Conservation (phyloP, 2,329 filamentous ascomycete species). For the Chaetothyriales sp. region DNA sequence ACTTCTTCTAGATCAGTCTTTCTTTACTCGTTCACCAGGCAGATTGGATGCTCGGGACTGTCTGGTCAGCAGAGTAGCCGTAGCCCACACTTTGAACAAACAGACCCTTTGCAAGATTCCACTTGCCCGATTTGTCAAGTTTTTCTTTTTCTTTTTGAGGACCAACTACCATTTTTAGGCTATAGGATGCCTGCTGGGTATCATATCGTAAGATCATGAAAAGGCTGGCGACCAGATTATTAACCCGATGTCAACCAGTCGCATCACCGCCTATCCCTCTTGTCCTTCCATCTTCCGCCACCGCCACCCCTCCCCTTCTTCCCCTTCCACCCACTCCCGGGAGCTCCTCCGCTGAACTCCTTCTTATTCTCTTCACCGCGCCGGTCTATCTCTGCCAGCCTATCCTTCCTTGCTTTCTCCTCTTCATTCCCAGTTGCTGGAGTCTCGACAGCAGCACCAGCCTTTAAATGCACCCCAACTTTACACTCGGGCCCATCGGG, state of each 20-base stretch:
- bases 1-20: slow-evolving; percentile 27
- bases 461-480: slow-evolving; percentile 54
- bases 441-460: slow-evolving; percentile 3
- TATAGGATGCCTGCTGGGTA: background rate
- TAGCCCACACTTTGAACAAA: background rate
- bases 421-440: slow-evolving; percentile 1
- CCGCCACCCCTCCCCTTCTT: slow-evolving; percentile 7
- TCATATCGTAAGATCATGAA: background rate
- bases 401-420: slow-evolving; percentile 11
- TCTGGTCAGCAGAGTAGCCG: background rate
- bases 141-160: too few relatives aligned
- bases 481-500: slow-evolving; percentile 66
- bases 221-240: too few relatives aligned
- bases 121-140: background rate
- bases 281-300: slow-evolving; percentile 16
- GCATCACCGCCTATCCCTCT: slow-evolving; percentile 11
- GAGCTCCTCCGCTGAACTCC: slow-evolving; percentile 13
- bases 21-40: background rate
- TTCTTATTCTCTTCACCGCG: slow-evolving; percentile 15
- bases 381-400: slow-evolving; percentile 12
- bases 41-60: background rate
- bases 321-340: background rate
- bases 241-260: background rate
- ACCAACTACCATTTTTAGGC: background rate
- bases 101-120: background rate